Evolutionary conservation across 2,329 filamentous ascomycete species (phyloP).

Genomic region (Colletotrichum shisoi): DNA sequence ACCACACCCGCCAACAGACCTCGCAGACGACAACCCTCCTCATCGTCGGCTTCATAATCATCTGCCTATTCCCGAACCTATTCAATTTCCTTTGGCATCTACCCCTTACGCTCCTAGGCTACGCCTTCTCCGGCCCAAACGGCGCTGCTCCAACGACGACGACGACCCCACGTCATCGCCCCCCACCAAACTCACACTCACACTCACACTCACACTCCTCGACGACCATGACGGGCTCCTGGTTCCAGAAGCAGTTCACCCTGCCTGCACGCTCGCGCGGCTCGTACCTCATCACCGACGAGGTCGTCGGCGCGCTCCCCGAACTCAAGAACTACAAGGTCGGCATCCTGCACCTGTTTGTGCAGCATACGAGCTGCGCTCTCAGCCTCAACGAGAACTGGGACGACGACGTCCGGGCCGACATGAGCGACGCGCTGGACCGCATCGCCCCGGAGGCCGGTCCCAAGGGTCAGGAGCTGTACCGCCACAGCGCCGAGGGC

Average conservation of each 20-base stretch:
- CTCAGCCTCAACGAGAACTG: constrained; percentile 93
- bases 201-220: too few relatives aligned
- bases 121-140: constrained; percentile 43
- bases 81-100: constrained; percentile 63
- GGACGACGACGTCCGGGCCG: constrained; percentile 81
- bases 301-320: constrained; percentile 74
- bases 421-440: constrained; percentile 95
- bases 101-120: constrained; percentile 53
- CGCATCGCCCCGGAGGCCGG: constrained; percentile 83
- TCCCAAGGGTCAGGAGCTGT: constrained; percentile 74
- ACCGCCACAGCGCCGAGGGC: constrained; percentile 88
- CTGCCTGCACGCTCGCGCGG: constrained; percentile 80
- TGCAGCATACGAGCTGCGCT: constrained; percentile 94
- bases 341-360: constrained; percentile 85
- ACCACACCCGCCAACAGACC: constrained; percentile 46
- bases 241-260: constrained; percentile 85
- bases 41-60: constrained; percentile 57
- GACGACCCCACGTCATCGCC: constrained; percentile 42
- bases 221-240: constrained; percentile 66
- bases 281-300: constrained; percentile 87
- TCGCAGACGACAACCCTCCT: constrained; percentile 56
- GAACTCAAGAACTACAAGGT: constrained; percentile 85
- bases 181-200: constrained; percentile 40
- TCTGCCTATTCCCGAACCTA: constrained; percentile 61
- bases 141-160: not conserved